Evolutionary conservation across 2,329 filamentous ascomycete species (phyloP), one percentile per base, ranked within the genome.

Genomic region (Fusarium anthophilum): DNA sequence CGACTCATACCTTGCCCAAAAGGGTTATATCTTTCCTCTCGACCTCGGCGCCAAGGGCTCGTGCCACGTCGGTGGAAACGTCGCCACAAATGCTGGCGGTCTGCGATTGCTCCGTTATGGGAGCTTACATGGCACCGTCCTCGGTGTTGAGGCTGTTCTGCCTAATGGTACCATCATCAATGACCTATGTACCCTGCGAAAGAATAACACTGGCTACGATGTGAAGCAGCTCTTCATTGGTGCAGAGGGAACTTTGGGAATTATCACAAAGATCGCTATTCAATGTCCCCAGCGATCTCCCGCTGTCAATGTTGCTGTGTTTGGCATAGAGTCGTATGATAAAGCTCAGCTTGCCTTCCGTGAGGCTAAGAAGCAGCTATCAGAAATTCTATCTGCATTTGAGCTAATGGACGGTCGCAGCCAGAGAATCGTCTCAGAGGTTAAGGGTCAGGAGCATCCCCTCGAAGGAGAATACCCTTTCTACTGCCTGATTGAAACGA

Each of bases 181-280:
- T 78, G 95, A 98, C 78, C 90, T 99, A 38, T 93, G 91, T 76
- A 95, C 90, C 68, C 87, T 99, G 66, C 91, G 96, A 76, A 99
- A 99, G 87, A 98, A 99, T 87, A 99, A 99, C 86, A 99, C 96
- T 5, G 96, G 96, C 35, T 99, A 98, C 83, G 97, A 99, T 81
- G 84, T 98, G 65, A 98, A 98, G 86, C 96, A 98, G 83, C 89
- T 98, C 41, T 98, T 99, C 82, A 97, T 99, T 78, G 96, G 96
- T 51, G 94, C 92, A 38, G 96, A 99, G 83, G 96, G 96, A 30
- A 98, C 96, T 10, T 93, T 98, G 72, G 96, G 96, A 60, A 93
- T 98, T 79, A 93, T 99, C 78, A 99, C 96, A 24, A 95, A 90
- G 53, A 88, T 98, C 43, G 95, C 95, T 8, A 93, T 99, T 71